These are phyloP conservation scores for Dactylonectria estremocensis DNA, from an alignment of 2,329 filamentous ascomycete species.

Conservation along the genomic window DNA sequence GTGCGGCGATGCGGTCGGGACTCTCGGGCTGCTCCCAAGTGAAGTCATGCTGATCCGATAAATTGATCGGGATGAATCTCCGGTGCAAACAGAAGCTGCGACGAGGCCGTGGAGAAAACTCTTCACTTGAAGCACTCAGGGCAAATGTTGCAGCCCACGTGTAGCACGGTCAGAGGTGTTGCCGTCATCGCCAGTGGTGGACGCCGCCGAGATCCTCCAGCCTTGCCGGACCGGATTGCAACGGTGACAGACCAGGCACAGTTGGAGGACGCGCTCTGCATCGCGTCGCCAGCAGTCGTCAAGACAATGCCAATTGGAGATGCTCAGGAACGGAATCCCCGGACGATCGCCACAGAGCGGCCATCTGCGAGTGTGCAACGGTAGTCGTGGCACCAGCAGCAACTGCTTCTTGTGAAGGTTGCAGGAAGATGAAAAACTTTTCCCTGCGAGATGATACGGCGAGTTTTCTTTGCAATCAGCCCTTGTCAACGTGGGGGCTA, in stretches of 20 bases:
- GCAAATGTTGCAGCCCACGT: conserved; percentile 1
- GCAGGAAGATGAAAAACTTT: conserved; percentile 40
- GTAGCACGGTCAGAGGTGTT: conserved; percentile 10
- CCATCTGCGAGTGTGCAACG: conserved; percentile 41
- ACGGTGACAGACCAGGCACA: conserved; percentile 4
- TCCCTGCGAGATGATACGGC: conserved; percentile 41
- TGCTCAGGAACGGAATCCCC: conserved; percentile 21
- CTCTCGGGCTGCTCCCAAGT: neutral
- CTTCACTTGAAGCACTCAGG: conserved; percentile 16
- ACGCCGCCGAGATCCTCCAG: conserved; percentile 23
- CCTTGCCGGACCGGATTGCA: neutral
- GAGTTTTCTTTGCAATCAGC: conserved; percentile 49
- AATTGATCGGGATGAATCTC: conserved; percentile 11
- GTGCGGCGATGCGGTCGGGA: neutral
- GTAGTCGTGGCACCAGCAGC: conserved; percentile 40
- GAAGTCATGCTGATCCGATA: neutral
- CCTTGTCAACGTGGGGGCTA: conserved; percentile 48
- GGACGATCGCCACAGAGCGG: conserved; percentile 25
- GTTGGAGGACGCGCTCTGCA: conserved; percentile 5
- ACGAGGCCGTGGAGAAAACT: conserved; percentile 7
- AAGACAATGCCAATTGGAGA: conserved; percentile 6
- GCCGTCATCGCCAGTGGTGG: conserved; percentile 3
- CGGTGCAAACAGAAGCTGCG: neutral
- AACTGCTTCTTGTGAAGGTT: conserved; percentile 43
- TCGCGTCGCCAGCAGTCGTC: conserved; percentile 8